Conservation (phyloP, 2,329 filamentous ascomycete species). For the Fusarium oligoseptatum region DNA sequence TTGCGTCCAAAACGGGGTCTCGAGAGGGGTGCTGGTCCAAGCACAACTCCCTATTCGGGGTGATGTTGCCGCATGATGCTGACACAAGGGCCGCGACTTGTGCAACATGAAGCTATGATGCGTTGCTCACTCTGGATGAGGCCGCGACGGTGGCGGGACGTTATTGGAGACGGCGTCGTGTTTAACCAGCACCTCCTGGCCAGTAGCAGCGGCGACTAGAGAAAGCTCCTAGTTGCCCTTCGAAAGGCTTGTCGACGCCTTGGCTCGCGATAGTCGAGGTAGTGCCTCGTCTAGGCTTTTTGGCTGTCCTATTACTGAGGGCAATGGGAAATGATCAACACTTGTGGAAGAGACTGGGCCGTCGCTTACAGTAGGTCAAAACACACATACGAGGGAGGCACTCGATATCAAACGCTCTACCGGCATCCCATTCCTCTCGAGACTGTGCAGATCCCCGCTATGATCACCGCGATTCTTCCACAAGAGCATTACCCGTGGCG, state of each 20-base stretch:
- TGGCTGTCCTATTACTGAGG: neutral
- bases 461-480: neutral
- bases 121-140: conserved; percentile 8
- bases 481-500: neutral
- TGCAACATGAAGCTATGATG: neutral
- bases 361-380: conserved; percentile 4
- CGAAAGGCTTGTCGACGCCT: neutral
- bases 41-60: conserved; percentile 12
- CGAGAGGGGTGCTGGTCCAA: conserved; percentile 13
- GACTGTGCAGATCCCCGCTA: neutral
- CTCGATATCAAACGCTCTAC: neutral
- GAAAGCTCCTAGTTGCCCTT: neutral
- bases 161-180: conserved; percentile 21
- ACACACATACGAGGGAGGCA: neutral
- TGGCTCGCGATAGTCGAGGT: neutral
- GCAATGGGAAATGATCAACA: neutral
- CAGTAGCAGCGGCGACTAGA: neutral
- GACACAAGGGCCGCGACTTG: neutral
- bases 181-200: conserved; percentile 4
- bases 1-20: conserved; percentile 10
- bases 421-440: conserved; percentile 8
- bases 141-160: conserved; percentile 34
- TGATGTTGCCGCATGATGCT: conserved; percentile 10
- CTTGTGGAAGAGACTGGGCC: neutral
- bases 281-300: neutral